Conservation (phyloP, 2,329 filamentous ascomycete species). For the Herpotrichia juniperi region DNA sequence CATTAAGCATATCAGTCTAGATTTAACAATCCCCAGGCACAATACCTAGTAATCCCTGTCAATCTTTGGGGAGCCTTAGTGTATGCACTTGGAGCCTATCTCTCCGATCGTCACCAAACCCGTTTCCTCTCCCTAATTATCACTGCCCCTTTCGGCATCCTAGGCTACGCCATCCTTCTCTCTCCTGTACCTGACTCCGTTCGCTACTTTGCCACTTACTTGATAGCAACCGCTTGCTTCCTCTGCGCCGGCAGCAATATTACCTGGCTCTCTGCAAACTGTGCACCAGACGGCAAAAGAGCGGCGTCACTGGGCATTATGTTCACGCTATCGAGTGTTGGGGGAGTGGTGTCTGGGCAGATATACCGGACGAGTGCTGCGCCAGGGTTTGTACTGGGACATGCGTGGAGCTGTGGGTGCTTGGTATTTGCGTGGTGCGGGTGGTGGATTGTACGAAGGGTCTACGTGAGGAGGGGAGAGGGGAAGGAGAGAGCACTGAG, state of each 20-base stretch:
- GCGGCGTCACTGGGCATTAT: conserved; percentile 39
- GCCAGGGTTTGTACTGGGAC: conserved; percentile 34
- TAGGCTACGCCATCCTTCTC: conserved; percentile 39
- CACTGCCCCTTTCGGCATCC: conserved; percentile 35
- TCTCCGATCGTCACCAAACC: conserved; percentile 45
- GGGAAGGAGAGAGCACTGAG: conserved; percentile 36
- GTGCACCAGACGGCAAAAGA: conserved; percentile 40
- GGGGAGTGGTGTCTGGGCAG: conserved; percentile 39
- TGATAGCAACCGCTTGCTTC: conserved; percentile 41
- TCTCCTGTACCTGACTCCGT: conserved; percentile 29
- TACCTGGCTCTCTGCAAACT: conserved; percentile 40
- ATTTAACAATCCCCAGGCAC: conserved; percentile 17
- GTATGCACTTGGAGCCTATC: conserved; percentile 47
- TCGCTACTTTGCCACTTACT: conserved; percentile 40
- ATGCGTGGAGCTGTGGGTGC: conserved; percentile 47
- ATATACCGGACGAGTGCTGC: conserved; percentile 38
- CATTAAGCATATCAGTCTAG: not conserved
- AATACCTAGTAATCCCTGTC: conserved; percentile 50
- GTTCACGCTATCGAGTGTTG: conserved; percentile 41
- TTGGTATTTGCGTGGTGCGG: conserved; percentile 44
- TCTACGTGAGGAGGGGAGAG: conserved; percentile 40
- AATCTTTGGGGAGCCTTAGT: conserved; percentile 50
- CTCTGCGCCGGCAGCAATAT: conserved; percentile 42
- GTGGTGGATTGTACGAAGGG: conserved; percentile 44
- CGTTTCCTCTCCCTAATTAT: conserved; percentile 47